Evolutionary conservation across 306 rosid genomes (phyloP), one percentile per base, ranked within the genome.

Genomic region (Boehmeria nivea): DNA sequence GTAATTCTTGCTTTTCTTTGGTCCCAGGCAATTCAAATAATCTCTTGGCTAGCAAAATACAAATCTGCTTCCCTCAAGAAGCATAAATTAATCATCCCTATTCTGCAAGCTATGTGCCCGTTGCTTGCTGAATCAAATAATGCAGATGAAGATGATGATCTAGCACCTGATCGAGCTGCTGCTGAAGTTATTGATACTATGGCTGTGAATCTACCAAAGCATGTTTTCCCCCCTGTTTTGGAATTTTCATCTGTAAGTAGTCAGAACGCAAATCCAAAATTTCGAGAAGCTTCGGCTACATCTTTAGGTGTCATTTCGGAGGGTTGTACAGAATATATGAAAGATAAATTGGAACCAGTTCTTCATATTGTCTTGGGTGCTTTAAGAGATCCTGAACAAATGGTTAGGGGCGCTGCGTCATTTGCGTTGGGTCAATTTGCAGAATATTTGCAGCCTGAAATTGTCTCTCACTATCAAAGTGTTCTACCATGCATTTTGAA

Each of bases 361-460:
- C 99, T 93, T 58, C 95, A 68, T 63, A 81, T 93, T 72, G 95
- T 85, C 72, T 66, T 93, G 61, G 95, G 94, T 42, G 94, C 96
- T 63, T 73, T 93, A 45, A 87, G 90, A 71, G 99, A 93, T 71
- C 95, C 95, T 2, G 99, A 93, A 72, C 94, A 93, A 78, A 74
- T 93, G 90, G 96, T 93, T 42, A 81, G 95, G 64, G 99, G 99
- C 49, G 99, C 96, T 18, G 99, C 99, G 24, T 87, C 99, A 45
- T 93, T 93, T 83, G 96, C 99, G 48, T 55, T 88, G 75, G 99
- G 99, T 68, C 99, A 93, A 74, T 93, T 93, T 61, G 96, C 99
- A 6, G 99, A 93, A 80, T 74, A 93, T 75, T 68, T 93, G 49
- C 96, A 88, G 76, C 99, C 99, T 43, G 99, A 85, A 75, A 83